Conservation (phyloP, 2,329 filamentous ascomycete species). For the Verticillium longisporum region DNA sequence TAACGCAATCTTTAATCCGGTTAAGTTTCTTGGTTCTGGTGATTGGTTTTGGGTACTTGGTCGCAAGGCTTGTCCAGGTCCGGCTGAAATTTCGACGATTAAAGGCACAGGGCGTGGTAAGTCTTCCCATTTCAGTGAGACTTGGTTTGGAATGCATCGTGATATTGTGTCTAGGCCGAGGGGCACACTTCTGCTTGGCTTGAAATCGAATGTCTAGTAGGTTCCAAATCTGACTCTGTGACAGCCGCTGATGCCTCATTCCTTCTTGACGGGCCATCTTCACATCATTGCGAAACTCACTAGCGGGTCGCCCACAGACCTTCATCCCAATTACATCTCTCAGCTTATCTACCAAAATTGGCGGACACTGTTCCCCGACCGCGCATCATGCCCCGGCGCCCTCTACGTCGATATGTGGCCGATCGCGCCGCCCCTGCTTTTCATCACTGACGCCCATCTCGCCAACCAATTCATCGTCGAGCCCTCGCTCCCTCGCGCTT, state of each 20-base stretch:
- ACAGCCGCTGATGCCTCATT: neutral
- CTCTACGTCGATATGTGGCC: slow-evolving; percentile 24
- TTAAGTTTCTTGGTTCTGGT: neutral
- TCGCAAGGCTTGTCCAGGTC: neutral
- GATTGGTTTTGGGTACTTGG: neutral
- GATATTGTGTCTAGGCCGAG: neutral
- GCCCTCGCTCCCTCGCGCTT: slow-evolving; percentile 13
- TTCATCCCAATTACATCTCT: neutral
- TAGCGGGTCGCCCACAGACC: neutral
- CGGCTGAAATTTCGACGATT: neutral
- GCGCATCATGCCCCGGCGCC: slow-evolving; percentile 16
- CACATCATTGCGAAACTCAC: neutral
- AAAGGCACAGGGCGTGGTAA: neutral
- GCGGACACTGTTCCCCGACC: neutral
- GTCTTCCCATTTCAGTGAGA: neutral
- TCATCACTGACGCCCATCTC: slow-evolving; percentile 14
- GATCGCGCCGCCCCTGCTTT: slow-evolving; percentile 10
- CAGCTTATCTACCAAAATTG: neutral
- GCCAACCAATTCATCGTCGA: slow-evolving; percentile 15
- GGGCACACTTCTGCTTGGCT: no score
- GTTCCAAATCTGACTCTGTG: neutral
- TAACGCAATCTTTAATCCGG: neutral
- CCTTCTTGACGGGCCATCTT: neutral
- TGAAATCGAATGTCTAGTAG: no score
- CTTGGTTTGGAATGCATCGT: neutral